Conservation (phyloP, 805 yeast genomes). For the Saccharomycopsis sp. region DNA sequence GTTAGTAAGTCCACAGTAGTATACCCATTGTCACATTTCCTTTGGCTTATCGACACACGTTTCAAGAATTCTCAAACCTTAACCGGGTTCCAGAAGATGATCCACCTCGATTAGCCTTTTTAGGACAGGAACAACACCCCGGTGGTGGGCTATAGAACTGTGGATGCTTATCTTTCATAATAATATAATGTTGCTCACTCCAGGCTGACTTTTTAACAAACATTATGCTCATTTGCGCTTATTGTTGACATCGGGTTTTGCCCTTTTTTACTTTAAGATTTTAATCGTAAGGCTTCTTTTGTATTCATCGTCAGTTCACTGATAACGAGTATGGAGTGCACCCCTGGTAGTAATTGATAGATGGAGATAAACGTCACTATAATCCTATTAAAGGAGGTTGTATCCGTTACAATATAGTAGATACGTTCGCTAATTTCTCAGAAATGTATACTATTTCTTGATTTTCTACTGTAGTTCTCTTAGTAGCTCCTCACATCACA, state of each 20-base stretch:
- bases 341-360: no score
- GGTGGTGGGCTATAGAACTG: no score
- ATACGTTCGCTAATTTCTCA: no score
- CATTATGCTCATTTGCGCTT: background rate
- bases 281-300: background rate
- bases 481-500: no score
- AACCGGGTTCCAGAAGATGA: background rate
- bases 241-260: background rate
- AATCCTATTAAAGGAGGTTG: background rate
- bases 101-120: background rate
- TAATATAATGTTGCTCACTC: background rate
- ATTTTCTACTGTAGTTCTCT: no score
- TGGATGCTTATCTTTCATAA: background rate
- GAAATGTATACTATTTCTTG: no score
- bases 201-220: background rate
- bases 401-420: no score
- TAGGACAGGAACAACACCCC: no score
- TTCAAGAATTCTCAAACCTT: background rate
- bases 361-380: no score
- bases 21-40: no score
- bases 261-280: background rate
- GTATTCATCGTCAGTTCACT: background rate
- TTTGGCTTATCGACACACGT: background rate
- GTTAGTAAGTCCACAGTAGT: no score
- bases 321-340: background rate